A percentile compares a stretch with the other conserved stretches of the same genome.
Evolutionary conservation across 202 grass and related monocot genomes (phyloP).

Genomic region (Eragrostis tef): DNA sequence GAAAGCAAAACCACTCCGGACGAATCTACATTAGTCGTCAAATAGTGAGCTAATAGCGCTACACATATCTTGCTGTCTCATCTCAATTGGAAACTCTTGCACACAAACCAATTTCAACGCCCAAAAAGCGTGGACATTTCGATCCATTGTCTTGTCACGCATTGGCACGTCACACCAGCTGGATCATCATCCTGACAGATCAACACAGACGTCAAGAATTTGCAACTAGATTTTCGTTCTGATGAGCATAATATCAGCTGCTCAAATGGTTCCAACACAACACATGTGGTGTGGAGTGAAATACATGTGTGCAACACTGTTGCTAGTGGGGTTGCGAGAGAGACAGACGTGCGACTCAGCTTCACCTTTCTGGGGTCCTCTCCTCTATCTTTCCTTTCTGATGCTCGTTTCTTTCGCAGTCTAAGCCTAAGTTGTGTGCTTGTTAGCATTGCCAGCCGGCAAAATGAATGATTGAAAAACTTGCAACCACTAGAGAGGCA

Average conservation of each 20-base stretch:
- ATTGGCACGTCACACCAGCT: background rate
- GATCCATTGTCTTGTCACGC: background rate
- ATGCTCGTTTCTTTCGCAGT: background rate
- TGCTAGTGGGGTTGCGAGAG: conserved; percentile 34
- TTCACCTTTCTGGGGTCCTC: background rate
- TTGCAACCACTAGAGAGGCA: conserved; percentile 37
- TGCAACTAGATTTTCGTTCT: too few relatives aligned
- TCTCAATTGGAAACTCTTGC: background rate
- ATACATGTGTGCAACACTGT: background rate
- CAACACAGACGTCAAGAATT: background rate
- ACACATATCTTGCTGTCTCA: background rate
- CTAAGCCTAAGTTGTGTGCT: conserved; percentile 17
- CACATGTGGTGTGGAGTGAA: too few relatives aligned
- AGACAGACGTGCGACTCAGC: conserved; percentile 22
- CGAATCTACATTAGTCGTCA: background rate
- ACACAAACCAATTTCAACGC: background rate
- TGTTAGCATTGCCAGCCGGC: conserved; percentile 44
- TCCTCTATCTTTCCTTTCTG: background rate
- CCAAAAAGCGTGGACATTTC: background rate
- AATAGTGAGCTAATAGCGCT: background rate
- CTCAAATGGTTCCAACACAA: too few relatives aligned
- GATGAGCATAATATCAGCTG: too few relatives aligned
- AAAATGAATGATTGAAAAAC: conserved; percentile 20
- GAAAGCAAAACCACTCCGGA: too few relatives aligned
- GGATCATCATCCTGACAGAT: background rate